A percentile compares a stretch with the other conserved stretches of the same genome.
Conservation (phyloP, 2,329 filamentous ascomycete genomes). For the Cercospora zeina region DNA sequence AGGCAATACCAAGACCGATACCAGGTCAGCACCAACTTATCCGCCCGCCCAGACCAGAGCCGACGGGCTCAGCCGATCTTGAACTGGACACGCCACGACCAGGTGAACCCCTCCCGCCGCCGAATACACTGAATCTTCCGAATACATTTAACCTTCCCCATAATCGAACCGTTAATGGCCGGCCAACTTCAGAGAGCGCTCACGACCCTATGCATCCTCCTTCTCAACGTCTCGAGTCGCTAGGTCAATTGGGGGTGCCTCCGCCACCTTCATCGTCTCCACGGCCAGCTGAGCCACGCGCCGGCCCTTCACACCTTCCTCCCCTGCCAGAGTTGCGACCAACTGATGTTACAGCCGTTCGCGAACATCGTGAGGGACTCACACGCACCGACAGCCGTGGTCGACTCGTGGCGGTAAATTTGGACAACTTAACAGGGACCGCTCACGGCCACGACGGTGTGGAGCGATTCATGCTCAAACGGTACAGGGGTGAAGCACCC, state of each 20-base stretch:
- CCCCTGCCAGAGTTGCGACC: background rate
- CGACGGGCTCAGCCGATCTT: background rate
- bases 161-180: background rate
- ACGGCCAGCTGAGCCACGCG: background rate
- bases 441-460: background rate
- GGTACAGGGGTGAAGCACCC: background rate
- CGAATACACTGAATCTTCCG: background rate
- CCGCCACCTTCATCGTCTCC: background rate
- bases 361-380: slow-evolving; percentile 4
- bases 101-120: too few species aligned
- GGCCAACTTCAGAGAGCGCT: background rate
- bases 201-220: background rate
- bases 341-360: background rate
- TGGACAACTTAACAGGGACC: background rate
- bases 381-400: background rate
- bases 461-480: background rate
- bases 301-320: background rate
- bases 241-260: slow-evolving; percentile 1
- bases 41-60: background rate
- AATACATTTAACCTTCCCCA: background rate
- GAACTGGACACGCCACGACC: background rate
- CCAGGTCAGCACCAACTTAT: too few species aligned
- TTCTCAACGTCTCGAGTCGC: background rate
- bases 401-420: background rate
- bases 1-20: too few species aligned